phyloP scores from a whole-genome alignment of 805 yeast species.

The Hemisphaericaspora nanyangensis region DNA sequence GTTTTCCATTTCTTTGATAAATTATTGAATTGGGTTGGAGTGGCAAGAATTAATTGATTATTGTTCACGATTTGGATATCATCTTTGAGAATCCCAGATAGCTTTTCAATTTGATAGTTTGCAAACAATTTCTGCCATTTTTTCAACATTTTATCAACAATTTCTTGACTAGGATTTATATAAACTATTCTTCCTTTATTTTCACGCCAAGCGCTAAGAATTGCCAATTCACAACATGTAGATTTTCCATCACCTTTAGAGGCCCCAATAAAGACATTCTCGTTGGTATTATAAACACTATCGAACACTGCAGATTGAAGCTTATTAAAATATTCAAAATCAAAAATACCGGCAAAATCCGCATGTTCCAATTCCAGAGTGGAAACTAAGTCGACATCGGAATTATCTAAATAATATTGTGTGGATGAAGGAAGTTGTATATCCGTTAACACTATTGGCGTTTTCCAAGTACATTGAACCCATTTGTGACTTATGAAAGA shows the following conservation, averaged over 20 bases:
- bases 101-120: constrained; percentile 51
- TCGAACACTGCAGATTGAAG: constrained; percentile 72
- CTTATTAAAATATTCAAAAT: constrained; percentile 57
- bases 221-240: constrained; percentile 64
- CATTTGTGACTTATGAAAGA: constrained; percentile 76
- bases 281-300: constrained; percentile 52
- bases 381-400: constrained; percentile 27
- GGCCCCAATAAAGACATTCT: constrained; percentile 62
- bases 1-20: constrained; percentile 82
- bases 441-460: constrained; percentile 54
- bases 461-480: constrained; percentile 68
- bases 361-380: constrained; percentile 44
- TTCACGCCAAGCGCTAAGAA: constrained; percentile 68
- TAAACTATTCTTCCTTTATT: constrained; percentile 70
- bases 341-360: constrained; percentile 45
- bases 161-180: constrained; percentile 59
- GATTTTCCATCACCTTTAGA: constrained; percentile 79
- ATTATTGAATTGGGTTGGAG: constrained; percentile 74
- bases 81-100: constrained; percentile 49
- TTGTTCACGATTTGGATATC: constrained; percentile 56
- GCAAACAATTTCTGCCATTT: constrained; percentile 54
- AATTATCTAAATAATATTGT: constrained; percentile 39
- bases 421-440: constrained; percentile 59
- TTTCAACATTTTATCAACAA: constrained; percentile 43
- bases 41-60: constrained; percentile 67